Conservation (phyloP, 2,329 filamentous ascomycete species). For the Xylaria sp. region DNA sequence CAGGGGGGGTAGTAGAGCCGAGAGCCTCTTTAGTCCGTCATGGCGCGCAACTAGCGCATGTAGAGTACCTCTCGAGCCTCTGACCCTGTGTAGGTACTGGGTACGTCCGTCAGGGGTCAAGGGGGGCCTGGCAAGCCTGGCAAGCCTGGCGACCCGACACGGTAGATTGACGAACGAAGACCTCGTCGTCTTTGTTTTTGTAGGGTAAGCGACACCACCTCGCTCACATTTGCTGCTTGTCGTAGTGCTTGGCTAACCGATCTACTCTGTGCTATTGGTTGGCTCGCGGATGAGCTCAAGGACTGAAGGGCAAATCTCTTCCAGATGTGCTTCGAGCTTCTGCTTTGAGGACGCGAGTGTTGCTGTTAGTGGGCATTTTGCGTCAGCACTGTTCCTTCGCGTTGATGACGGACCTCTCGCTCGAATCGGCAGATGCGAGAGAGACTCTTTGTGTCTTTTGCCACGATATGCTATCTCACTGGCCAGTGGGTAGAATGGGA, state of each 20-base stretch:
- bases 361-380: constrained; percentile 19
- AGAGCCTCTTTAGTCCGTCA: constrained; percentile 13
- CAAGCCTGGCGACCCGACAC: not conserved
- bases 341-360: constrained; percentile 15
- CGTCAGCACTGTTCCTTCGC: constrained; percentile 32
- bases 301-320: not conserved
- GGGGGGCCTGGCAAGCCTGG: not conserved
- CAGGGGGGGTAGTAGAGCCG: constrained; percentile 29
- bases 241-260: constrained; percentile 6
- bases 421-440: constrained; percentile 8
- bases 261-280: constrained; percentile 12
- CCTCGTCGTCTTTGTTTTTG: constrained; percentile 16
- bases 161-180: constrained; percentile 19
- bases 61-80: too few species aligned
- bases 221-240: constrained; percentile 9
- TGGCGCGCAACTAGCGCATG: not conserved
- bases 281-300: constrained; percentile 4
- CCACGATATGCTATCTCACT: constrained; percentile 10
- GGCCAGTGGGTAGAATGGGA: not conserved
- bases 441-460: constrained; percentile 5
- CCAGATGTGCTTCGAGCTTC: constrained; percentile 20
- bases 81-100: constrained; percentile 12
- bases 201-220: constrained; percentile 23
- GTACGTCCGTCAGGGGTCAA: constrained; percentile 13
- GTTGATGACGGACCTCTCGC: constrained; percentile 29